Evolutionary conservation across 495 filamentous ascomycete species (phyloP), one percentile per base, ranked within the genome.

Genomic region (Tuber brumale): DNA sequence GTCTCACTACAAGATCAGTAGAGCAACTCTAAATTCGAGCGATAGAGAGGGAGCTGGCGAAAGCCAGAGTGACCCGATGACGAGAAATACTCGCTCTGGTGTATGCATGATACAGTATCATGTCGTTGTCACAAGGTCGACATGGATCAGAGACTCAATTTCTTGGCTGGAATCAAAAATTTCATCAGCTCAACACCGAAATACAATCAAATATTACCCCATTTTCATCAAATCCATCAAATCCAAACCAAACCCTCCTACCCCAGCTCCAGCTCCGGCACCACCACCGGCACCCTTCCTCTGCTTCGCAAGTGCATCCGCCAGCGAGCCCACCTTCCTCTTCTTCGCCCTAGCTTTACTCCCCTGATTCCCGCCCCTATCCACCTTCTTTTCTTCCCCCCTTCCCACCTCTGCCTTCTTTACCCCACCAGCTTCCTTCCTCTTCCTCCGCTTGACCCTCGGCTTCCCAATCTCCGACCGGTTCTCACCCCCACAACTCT

Each of bases 151-250:
- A 21, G 21, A 51, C 46, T 4, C 23, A 10, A 3, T 7, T 51
- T 51, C 46, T 9, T 51, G 4, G 51, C 10, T 27, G 51, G 10
- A n/a, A 27, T 39, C 37, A 23, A n/a, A 61, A 12, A 9, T 5
- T 3, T n/a, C 1, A 57, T 57, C 48, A 7, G n/a, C 48, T n/a
- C 21, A n/a, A n/a, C 21, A n/a, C 16, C 12, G 57, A 66, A 27
- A 16, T 31, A 31, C n/a, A 4, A 66, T 31, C 57, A 66, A 66
- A 79, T 70, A 77, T 81, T 74, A 81, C 57, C 70, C 79, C 31
- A 69, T 79, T 70, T 79, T 81, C 79, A 81, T 78, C 70, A 81
- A 77, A 81, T 81, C 80, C 80, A 81, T 79, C 57, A 81, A 46
- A 61, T 79, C 77, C 48, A 81, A 73, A 51, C 77, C 79, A 31